Evolutionary conservation across 805 yeast genomes (phyloP).

Genomic region (Candida incommunis): DNA sequence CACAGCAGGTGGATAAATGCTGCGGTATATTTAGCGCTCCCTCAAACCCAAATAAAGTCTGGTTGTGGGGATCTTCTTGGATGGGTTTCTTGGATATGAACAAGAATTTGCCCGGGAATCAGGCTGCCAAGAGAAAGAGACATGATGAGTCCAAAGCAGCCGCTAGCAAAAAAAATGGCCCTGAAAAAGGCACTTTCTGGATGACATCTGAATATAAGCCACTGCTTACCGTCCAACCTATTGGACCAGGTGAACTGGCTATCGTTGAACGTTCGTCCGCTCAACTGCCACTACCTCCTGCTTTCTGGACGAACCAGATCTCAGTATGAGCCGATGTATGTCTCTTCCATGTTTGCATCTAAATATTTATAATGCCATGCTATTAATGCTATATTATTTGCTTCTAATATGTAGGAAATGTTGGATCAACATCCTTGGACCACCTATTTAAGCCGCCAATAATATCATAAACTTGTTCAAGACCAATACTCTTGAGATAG

Average conservation of each 20-base stretch:
- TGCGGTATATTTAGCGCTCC: conserved; percentile 50
- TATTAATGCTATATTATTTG: too few relatives aligned
- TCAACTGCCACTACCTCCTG: conserved; percentile 1
- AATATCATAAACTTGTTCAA: conserved; percentile 45
- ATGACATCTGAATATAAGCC: not conserved
- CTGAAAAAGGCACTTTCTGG: not conserved
- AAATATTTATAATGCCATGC: conserved; percentile 1
- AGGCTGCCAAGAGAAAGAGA: conserved; percentile 24
- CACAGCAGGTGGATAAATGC: conserved; percentile 47
- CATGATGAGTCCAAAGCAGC: conserved; percentile 8
- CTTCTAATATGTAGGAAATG: conserved; percentile 56
- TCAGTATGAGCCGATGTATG: not conserved
- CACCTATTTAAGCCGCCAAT: conserved; percentile 67
- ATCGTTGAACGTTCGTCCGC: not conserved
- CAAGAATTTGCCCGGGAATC: conserved; percentile 35
- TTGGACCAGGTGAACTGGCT: not conserved
- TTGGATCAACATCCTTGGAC: conserved; percentile 44
- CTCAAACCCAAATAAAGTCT: conserved; percentile 31
- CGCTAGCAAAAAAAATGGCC: not conserved
- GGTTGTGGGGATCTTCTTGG: conserved; percentile 89
- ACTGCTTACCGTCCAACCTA: not conserved
- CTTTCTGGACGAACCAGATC: conserved; percentile 14
- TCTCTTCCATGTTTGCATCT: not conserved
- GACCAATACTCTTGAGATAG: conserved; percentile 34
- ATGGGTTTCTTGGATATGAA: conserved; percentile 56